phyloP scores from a whole-genome alignment of 805 yeast genomes.

The Myxozyma monticola region DNA sequence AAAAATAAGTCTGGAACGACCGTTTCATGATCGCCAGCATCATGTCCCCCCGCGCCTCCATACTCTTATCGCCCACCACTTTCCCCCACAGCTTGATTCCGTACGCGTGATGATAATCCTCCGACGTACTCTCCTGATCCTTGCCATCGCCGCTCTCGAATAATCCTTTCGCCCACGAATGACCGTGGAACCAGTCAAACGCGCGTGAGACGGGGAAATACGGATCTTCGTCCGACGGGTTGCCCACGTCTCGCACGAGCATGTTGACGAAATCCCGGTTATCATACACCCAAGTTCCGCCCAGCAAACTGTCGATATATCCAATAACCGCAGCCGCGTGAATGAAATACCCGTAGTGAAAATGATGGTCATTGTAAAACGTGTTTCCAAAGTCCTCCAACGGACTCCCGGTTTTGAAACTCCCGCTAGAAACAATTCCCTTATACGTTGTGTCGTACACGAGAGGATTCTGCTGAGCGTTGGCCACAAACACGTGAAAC shows the following conservation, averaged over 20 bases:
- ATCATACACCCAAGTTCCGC: conserved; percentile 53
- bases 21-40: conserved; percentile 58
- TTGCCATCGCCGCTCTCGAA: conserved; percentile 65
- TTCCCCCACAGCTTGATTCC: conserved; percentile 71
- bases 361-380: conserved; percentile 82
- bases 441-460: conserved; percentile 56
- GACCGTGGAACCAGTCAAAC: conserved; percentile 75
- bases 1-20: conserved; percentile 58
- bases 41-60: conserved; percentile 58
- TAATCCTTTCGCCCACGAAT: conserved; percentile 73
- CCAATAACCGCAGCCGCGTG: conserved; percentile 82
- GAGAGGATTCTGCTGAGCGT: conserved; percentile 71
- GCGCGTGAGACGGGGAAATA: conserved; percentile 65
- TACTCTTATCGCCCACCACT: conserved; percentile 51
- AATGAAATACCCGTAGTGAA: conserved; percentile 80
- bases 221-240: conserved; percentile 54
- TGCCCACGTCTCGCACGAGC: conserved; percentile 66
- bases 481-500: conserved; percentile 63
- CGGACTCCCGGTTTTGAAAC: conserved; percentile 38
- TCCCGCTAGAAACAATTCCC: conserved; percentile 60
- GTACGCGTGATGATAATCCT: conserved; percentile 69
- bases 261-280: conserved; percentile 59
- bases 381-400: conserved; percentile 74
- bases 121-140: conserved; percentile 70
- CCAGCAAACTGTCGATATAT: conserved; percentile 56